phyloP scores from a whole-genome alignment of 2,329 filamentous ascomycete genomes.

The Gnomoniopsis smithogilvyi region DNA sequence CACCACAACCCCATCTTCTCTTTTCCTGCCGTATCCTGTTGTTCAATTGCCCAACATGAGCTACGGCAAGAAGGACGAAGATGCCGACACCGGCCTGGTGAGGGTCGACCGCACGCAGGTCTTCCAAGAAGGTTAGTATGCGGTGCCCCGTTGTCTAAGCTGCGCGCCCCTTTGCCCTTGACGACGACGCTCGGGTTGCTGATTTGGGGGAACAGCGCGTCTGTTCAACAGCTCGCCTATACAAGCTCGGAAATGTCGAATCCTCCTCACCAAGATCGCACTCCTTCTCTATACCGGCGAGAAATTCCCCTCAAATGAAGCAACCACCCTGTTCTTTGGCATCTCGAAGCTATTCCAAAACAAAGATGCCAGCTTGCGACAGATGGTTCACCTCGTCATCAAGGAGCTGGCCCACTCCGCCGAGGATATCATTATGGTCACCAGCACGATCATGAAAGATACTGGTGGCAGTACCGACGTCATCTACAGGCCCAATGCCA shows the following conservation, averaged over 20 bases:
- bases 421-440: slow-evolving; percentile 99
- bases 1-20: slow-evolving; percentile 5
- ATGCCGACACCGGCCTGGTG: slow-evolving; percentile 88
- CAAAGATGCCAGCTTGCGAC: slow-evolving; percentile 94
- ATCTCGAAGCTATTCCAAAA: slow-evolving; percentile 99
- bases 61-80: slow-evolving; percentile 99
- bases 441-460: slow-evolving; percentile 99
- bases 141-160: slow-evolving; percentile 18
- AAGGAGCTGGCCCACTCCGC: slow-evolving; percentile 95
- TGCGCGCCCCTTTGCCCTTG: slow-evolving; percentile 22
- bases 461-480: slow-evolving; percentile 93
- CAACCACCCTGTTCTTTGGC: slow-evolving; percentile 96
- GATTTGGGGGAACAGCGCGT: slow-evolving; percentile 62
- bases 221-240: slow-evolving; percentile 98
- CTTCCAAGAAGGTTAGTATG: slow-evolving; percentile 86
- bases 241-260: slow-evolving; percentile 94
- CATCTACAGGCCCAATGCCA: slow-evolving; percentile 92
- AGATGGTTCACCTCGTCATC: slow-evolving; percentile 98
- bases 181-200: slow-evolving; percentile 26
- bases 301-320: slow-evolving; percentile 95
- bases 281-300: slow-evolving; percentile 96
- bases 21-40: slow-evolving; percentile 16
- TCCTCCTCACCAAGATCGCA: slow-evolving; percentile 94
- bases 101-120: slow-evolving; percentile 97
- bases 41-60: slow-evolving; percentile 64